phyloP scores from a whole-genome alignment of 2,329 filamentous ascomycete species.

The Sodiomyces alkalinus region DNA sequence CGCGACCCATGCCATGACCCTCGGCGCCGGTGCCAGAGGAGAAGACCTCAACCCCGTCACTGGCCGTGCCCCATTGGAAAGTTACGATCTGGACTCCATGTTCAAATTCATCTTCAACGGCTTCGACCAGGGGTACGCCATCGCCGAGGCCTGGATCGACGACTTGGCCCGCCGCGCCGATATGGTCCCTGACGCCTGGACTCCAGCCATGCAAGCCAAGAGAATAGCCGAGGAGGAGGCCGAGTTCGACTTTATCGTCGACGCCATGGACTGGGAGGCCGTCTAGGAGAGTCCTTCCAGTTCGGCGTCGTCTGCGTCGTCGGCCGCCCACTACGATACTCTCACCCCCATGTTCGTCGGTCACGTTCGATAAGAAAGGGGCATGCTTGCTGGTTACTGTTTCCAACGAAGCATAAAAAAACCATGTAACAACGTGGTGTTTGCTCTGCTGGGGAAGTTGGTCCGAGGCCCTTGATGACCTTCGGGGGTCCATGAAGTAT shows the following conservation, averaged over 20 bases:
- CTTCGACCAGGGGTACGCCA: conserved; percentile 38
- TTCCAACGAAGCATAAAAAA: too few species aligned
- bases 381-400: background rate
- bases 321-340: background rate
- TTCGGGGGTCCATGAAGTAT: too few species aligned
- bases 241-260: conserved; percentile 41
- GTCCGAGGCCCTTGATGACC: too few species aligned
- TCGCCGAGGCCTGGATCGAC: conserved; percentile 31
- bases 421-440: too few species aligned
- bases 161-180: conserved; percentile 7
- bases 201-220: too few species aligned
- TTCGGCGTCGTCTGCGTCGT: background rate
- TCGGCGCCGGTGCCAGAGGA: too few species aligned
- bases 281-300: conserved; percentile 2
- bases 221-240: conserved; percentile 16
- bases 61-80: conserved; percentile 28
- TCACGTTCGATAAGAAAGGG: background rate
- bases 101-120: conserved; percentile 40
- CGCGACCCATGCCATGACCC: too few species aligned
- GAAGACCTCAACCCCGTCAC: conserved; percentile 3
- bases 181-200: conserved; percentile 7
- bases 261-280: conserved; percentile 44
- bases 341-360: background rate
- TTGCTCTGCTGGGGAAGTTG: too few species aligned
- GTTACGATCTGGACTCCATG: conserved; percentile 47